Conservation (phyloP, 108 stramenopile genomes). For the Fragilariopsis cylindrus region DNA sequence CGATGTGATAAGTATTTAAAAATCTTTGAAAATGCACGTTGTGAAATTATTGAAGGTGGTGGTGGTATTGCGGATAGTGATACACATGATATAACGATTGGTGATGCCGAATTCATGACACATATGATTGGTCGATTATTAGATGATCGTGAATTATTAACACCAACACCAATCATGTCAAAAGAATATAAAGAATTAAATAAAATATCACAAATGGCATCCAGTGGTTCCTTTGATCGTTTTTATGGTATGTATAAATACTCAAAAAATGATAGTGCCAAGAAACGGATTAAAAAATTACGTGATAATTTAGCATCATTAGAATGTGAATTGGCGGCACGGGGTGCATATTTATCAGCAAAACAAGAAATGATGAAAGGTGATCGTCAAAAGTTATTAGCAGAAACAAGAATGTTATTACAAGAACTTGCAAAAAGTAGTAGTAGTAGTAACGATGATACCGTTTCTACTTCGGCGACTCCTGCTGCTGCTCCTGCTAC, state of each 20-base stretch:
- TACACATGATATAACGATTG: constrained; percentile 87
- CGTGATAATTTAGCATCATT: constrained; percentile 90
- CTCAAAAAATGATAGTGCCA: constrained; percentile 67
- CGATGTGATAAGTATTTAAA: constrained; percentile 85
- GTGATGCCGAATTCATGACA: constrained; percentile 95
- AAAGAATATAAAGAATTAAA: constrained; percentile 90
- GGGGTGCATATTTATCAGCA: constrained; percentile 92
- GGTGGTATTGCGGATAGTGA: constrained; percentile 65
- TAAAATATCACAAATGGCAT: constrained; percentile 89
- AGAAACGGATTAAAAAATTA: constrained; percentile 67
- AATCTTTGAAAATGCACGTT: constrained; percentile 88
- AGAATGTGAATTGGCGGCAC: constrained; percentile 91
- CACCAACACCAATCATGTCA: constrained; percentile 88
- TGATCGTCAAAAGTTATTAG: constrained; percentile 86
- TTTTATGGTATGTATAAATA: constrained; percentile 97
- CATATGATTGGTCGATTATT: constrained; percentile 93
- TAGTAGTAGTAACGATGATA: not conserved
- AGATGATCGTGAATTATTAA: constrained; percentile 71
- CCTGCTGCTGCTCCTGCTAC: too few species aligned
- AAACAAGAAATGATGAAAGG: constrained; percentile 87
- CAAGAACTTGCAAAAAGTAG: constrained; percentile 69
- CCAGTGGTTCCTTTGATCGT: constrained; percentile 90
- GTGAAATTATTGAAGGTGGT: constrained; percentile 80
- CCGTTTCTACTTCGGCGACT: not conserved
- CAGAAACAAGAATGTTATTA: constrained; percentile 84